phyloP scores from a whole-genome alignment of 345 rosid genomes.

The Dipteronia dyeriana region DNA sequence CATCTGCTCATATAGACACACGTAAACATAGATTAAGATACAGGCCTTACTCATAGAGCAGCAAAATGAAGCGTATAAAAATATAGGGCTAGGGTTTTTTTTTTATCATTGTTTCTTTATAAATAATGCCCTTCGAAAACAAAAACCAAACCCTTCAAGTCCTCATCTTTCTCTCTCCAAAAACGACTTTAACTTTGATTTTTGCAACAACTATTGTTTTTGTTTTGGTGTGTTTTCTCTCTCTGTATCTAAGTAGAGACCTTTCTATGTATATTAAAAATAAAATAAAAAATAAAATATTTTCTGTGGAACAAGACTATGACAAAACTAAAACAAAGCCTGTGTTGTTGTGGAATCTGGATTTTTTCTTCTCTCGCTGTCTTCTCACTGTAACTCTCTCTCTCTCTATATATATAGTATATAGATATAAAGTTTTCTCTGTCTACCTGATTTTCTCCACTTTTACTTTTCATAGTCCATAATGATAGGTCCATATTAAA shows the following conservation, averaged over 20 bases:
- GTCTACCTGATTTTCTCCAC: background rate
- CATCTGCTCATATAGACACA: background rate
- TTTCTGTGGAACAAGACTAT: background rate
- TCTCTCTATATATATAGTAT: background rate
- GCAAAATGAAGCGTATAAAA: constrained; percentile 11
- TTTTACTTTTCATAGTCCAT: background rate
- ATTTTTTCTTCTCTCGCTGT: background rate
- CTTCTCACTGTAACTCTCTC: background rate
- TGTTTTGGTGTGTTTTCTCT: background rate
- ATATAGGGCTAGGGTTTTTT: constrained; percentile 33
- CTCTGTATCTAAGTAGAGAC: background rate
- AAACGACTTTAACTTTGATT: background rate
- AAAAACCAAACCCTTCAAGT: background rate
- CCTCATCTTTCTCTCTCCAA: constrained; percentile 2
- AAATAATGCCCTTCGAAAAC: background rate
- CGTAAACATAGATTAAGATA: background rate
- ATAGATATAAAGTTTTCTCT: background rate
- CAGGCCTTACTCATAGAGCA: constrained; percentile 22
- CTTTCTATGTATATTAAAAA: too few relatives aligned
- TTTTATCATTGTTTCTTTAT: background rate
- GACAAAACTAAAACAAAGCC: background rate
- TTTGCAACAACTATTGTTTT: constrained; percentile 1
- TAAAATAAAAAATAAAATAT: background rate
- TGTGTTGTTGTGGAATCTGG: background rate
- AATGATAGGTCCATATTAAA: background rate